Percentiles rank a stretch among this genome's conserved stretches.
Conservation (phyloP, 768 basidiomycete genomes). For the Dentipellis fragilis region DNA sequence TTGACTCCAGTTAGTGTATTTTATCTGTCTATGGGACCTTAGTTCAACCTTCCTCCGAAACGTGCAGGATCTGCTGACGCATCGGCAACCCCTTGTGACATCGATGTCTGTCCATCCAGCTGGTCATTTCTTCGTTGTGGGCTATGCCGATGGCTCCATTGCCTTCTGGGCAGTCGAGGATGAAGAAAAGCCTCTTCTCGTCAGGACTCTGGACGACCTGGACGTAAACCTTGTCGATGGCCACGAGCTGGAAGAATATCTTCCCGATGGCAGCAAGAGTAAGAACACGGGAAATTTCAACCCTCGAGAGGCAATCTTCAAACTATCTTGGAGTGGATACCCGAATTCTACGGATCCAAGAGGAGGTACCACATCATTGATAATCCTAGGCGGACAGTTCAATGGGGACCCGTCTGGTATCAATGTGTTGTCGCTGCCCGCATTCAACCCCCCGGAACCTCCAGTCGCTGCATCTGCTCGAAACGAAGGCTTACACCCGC, state of each 20-base stretch:
- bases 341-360: constrained; percentile 53
- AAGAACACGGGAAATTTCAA: constrained; percentile 8
- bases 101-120: constrained; percentile 65
- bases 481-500: constrained; percentile 20
- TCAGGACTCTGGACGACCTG: constrained; percentile 53
- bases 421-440: constrained; percentile 58
- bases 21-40: neutral
- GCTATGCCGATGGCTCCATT: constrained; percentile 74
- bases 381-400: constrained; percentile 71
- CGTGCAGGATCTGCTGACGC: constrained; percentile 53
- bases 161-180: constrained; percentile 80
- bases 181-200: constrained; percentile 62
- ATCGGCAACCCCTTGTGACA: constrained; percentile 62
- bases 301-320: constrained; percentile 72
- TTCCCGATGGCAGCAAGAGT: constrained; percentile 15
- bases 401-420: constrained; percentile 46
- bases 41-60: constrained; percentile 1
- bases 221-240: constrained; percentile 48
- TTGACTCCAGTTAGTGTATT: constrained; percentile 34
- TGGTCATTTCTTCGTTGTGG: constrained; percentile 68
- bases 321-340: constrained; percentile 76
- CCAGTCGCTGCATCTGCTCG: constrained; percentile 23
- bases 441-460: constrained; percentile 44
- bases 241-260: constrained; percentile 32
- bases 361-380: constrained; percentile 63